phyloP scores from a whole-genome alignment of 306 rosid genomes.

The Pterocarpus santalinus region DNA sequence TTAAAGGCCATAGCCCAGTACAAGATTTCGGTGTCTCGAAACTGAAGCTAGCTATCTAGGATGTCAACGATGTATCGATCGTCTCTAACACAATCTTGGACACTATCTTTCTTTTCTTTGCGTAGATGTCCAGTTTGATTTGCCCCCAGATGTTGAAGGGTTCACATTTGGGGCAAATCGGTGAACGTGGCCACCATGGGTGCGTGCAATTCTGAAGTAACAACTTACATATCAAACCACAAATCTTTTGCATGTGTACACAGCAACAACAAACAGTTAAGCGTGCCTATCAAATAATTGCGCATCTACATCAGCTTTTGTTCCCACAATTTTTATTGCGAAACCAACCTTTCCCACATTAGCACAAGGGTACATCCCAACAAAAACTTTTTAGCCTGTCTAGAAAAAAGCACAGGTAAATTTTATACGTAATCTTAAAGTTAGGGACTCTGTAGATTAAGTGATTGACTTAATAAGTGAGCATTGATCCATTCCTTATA shows the following conservation, averaged over 20 bases:
- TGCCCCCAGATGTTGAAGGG: constrained; percentile 19
- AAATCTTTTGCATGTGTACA: not conserved
- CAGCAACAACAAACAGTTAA: too few relatives aligned
- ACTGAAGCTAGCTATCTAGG: not conserved
- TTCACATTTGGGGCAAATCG: not conserved
- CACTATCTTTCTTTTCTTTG: constrained; percentile 25
- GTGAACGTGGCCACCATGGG: constrained; percentile 45
- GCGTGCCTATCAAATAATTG: too few relatives aligned
- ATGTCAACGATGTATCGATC: not conserved
- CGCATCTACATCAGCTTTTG: too few relatives aligned
- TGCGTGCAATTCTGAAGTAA: constrained; percentile 48
- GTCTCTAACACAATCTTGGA: constrained; percentile 37
- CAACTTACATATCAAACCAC: constrained; percentile 44
- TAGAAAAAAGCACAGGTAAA: not conserved
- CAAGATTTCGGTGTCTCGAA: constrained; percentile 39
- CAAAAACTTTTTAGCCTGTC: not conserved
- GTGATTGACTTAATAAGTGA: not conserved
- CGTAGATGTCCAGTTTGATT: not conserved
- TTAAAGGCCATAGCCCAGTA: constrained; percentile 20
- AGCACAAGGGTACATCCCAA: not conserved
- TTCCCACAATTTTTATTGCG: too few relatives aligned
- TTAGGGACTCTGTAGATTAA: too few relatives aligned
- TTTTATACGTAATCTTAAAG: constrained; percentile 12
- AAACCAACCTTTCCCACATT: too few relatives aligned
- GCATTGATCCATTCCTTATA: not conserved